phyloP scores from a whole-genome alignment of 495 filamentous ascomycete genomes.

The Aspergillus kassunensis region DNA sequence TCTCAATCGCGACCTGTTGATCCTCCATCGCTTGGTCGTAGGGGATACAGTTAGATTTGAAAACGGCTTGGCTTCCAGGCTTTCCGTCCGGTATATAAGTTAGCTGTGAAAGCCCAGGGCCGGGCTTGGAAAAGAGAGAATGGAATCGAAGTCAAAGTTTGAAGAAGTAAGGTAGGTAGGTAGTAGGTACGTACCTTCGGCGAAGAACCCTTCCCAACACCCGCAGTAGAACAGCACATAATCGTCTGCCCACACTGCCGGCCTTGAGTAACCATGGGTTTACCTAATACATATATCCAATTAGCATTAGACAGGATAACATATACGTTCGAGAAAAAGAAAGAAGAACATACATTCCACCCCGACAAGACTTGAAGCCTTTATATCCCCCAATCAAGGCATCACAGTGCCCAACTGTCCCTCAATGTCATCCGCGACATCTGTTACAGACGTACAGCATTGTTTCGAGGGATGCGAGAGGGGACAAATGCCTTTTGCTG shows the following conservation, averaged over 20 bases:
- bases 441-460: constrained; percentile 31
- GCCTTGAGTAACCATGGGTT: no score
- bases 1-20: constrained; percentile 5
- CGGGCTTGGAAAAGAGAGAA: no score
- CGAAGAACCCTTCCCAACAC: no score
- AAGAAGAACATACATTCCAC: constrained; percentile 30
- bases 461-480: constrained; percentile 16
- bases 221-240: no score
- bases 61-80: not conserved
- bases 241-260: no score
- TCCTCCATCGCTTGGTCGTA: constrained; percentile 25
- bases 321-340: not conserved
- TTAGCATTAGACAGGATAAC: not conserved
- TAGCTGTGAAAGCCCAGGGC: no score
- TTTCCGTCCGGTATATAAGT: not conserved
- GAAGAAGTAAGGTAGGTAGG: no score
- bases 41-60: constrained; percentile 21
- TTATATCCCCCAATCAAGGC: constrained; percentile 20
- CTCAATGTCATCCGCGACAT: constrained; percentile 17
- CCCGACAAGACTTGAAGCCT: constrained; percentile 22
- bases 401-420: constrained; percentile 20
- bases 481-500: not conserved
- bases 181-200: no score
- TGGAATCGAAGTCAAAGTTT: no score
- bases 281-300: no score